Conservation (phyloP, 345 rosid species). For the Eucalyptus cloeziana region DNA sequence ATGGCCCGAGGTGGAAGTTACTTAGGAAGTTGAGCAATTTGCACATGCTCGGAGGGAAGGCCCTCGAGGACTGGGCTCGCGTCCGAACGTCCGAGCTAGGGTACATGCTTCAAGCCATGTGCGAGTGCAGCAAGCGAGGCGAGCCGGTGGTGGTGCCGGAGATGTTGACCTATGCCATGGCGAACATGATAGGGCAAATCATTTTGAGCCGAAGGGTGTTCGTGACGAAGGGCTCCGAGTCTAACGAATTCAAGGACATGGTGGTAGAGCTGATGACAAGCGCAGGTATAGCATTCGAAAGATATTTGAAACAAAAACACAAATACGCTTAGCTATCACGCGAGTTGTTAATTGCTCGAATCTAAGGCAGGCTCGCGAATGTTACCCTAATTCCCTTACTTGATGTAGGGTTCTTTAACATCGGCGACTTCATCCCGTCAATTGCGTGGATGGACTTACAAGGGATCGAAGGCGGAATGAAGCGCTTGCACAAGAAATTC, state of each 20-base stretch:
- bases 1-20: conserved; percentile 43
- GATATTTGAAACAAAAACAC: neutral
- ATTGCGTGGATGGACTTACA: conserved; percentile 65
- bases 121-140: conserved; percentile 8
- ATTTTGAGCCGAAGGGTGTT: conserved; percentile 45
- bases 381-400: neutral
- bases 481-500: conserved; percentile 35
- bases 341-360: neutral
- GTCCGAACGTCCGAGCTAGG: conserved; percentile 28
- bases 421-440: conserved; percentile 54
- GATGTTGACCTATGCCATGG: conserved; percentile 38
- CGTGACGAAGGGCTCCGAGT: conserved; percentile 28
- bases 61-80: conserved; percentile 34
- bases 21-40: conserved; percentile 43
- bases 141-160: conserved; percentile 37
- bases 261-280: conserved; percentile 62
- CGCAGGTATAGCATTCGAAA: neutral
- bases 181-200: conserved; percentile 54
- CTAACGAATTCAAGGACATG: conserved; percentile 59
- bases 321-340: neutral
- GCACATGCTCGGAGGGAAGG: conserved; percentile 55
- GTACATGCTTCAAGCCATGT: conserved; percentile 33
- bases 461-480: conserved; percentile 48
- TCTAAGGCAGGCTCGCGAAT: neutral
- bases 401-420: conserved; percentile 35